Evolutionary conservation across 2,329 filamentous ascomycete genomes (phyloP).

Genomic region (Colletotrichum filicis): DNA sequence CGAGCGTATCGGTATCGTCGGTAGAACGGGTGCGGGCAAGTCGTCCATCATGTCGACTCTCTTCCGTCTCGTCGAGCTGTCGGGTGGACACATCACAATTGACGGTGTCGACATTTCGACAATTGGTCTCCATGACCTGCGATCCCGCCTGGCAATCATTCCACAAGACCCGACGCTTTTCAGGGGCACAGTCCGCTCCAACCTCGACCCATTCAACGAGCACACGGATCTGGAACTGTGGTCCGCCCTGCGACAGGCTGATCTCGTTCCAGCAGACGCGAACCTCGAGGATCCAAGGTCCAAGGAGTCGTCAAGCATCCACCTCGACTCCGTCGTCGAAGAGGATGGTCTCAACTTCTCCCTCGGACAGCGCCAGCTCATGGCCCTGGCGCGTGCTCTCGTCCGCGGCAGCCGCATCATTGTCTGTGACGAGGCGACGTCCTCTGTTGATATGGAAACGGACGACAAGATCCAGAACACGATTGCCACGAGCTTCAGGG

Average conservation of each 20-base stretch:
- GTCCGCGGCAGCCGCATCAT: constrained; percentile 92
- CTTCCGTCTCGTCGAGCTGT: constrained; percentile 79
- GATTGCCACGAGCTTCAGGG: constrained; percentile 85
- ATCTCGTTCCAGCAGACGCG: constrained; percentile 68
- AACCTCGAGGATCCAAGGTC: constrained; percentile 36
- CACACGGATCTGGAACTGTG: constrained; percentile 83
- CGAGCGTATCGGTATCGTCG: constrained; percentile 84
- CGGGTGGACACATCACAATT: constrained; percentile 70
- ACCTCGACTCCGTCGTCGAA: constrained; percentile 86
- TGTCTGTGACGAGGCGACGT: constrained; percentile 96
- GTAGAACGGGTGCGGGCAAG: constrained; percentile 85
- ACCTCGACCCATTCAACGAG: constrained; percentile 84
- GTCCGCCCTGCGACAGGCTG: constrained; percentile 80
- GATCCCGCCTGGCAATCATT: constrained; percentile 83
- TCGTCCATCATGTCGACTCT: constrained; percentile 85
- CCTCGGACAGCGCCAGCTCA: constrained; percentile 92
- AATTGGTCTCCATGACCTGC: constrained; percentile 79
- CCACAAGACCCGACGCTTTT: constrained; percentile 88
- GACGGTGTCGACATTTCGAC: constrained; percentile 77
- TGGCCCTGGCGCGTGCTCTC: constrained; percentile 91
- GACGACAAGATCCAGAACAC: constrained; percentile 95
- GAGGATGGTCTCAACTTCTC: constrained; percentile 98
- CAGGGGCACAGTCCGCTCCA: constrained; percentile 81
- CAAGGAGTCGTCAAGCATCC: constrained; percentile 68
- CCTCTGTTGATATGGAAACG: constrained; percentile 93